Conservation (phyloP, 345 rosid species). For the Noccaea caerulescens region DNA sequence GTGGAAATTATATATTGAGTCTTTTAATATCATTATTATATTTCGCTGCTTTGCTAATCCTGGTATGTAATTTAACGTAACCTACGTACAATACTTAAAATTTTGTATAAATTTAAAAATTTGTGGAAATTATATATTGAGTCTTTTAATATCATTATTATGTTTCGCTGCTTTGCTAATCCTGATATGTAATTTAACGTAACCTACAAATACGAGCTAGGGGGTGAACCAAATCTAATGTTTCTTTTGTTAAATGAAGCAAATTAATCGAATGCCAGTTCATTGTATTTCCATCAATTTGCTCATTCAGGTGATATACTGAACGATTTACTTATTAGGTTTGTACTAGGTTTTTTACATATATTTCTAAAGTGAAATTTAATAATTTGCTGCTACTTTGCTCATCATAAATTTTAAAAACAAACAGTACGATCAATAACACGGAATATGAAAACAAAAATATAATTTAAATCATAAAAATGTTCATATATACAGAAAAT, state of each 20-base stretch:
- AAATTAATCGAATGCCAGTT: neutral
- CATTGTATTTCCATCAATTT: neutral
- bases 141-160: no score
- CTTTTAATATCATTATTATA: no score
- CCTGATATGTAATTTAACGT: neutral
- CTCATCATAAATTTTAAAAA: neutral
- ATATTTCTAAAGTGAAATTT: neutral
- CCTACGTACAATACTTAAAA: neutral
- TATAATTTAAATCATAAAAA: no score
- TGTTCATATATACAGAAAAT: no score
- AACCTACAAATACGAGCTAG: neutral
- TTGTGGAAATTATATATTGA: no score
- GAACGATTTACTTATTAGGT: neutral
- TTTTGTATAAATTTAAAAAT: neutral
- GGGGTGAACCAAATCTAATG: slow-evolving; percentile 17
- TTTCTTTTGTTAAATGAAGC: neutral
- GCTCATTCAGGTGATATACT: neutral
- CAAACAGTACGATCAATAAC: neutral
- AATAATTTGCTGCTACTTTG: neutral
- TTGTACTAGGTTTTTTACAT: neutral
- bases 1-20: no score
- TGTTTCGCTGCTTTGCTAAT: neutral
- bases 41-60: neutral
- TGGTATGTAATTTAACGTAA: neutral
- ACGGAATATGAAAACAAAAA: neutral